Percentiles rank a stretch among this genome's conserved stretches.
These are phyloP conservation scores for Cytospora chrysosperma DNA, from an alignment of 2,329 filamentous ascomycete genomes.

Conservation along the genomic window DNA sequence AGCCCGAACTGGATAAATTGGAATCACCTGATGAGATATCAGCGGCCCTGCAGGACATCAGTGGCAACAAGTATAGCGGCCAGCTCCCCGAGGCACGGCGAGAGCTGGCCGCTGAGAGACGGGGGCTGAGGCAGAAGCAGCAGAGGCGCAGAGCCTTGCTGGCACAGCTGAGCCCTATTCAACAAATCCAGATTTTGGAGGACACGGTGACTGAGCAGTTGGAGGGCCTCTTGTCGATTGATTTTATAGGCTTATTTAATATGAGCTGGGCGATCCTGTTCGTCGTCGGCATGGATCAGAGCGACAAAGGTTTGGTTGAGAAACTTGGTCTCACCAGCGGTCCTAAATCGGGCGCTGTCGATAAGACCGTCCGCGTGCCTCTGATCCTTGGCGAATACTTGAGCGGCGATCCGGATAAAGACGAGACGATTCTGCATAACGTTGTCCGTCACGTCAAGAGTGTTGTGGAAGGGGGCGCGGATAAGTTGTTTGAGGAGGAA, in stretches of 20 bases:
- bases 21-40: not conserved
- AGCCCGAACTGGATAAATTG: not conserved
- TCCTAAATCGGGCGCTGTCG: not conserved
- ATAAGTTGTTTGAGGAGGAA: not conserved
- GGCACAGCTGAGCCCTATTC: slow-evolving; percentile 27
- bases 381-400: not conserved
- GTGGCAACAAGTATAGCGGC: not conserved
- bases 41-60: not conserved
- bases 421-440: not conserved
- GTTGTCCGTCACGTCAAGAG: not conserved
- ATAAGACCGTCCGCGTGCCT: not conserved
- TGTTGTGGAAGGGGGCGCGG: not conserved
- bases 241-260: slow-evolving; percentile 30
- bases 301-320: not conserved
- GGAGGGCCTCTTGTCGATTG: slow-evolving; percentile 28
- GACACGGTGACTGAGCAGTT: slow-evolving; percentile 26
- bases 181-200: slow-evolving; percentile 29
- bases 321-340: not conserved
- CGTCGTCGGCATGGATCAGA: slow-evolving; percentile 16
- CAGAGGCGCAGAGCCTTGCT: slow-evolving; percentile 18
- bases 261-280: slow-evolving; percentile 25
- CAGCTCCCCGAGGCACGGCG: not conserved
- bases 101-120: not conserved
- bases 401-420: no score
- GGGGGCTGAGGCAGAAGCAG: not conserved